These are phyloP conservation scores for Aquilaria sinensis DNA, from an alignment of 345 rosid genomes.

Conservation along the genomic window DNA sequence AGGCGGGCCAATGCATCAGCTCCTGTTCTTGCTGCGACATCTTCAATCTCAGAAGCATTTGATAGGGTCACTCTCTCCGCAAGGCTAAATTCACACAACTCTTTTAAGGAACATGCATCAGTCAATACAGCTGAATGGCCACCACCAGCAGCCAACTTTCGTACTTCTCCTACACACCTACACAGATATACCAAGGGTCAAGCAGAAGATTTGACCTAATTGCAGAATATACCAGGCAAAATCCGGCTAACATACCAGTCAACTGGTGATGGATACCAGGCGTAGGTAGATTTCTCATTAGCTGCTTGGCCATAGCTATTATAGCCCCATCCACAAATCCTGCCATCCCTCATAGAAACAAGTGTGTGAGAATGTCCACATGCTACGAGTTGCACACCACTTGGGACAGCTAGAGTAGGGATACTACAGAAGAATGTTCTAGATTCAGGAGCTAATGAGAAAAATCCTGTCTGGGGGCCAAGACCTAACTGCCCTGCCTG, in stretches of 20 bases:
- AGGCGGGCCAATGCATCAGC: slow-evolving; percentile 92
- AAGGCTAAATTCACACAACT: slow-evolving; percentile 85
- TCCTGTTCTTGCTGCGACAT: slow-evolving; percentile 77
- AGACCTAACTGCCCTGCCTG: slow-evolving; percentile 90
- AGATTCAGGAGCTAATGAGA: slow-evolving; percentile 59
- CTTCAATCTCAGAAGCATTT: slow-evolving; percentile 74
- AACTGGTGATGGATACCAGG: slow-evolving; percentile 96
- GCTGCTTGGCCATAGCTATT: slow-evolving; percentile 97
- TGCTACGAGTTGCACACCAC: slow-evolving; percentile 70
- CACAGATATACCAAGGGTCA: slow-evolving; percentile 12
- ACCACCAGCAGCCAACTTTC: slow-evolving; percentile 96
- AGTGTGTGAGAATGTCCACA: slow-evolving; percentile 97
- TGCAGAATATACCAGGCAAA: slow-evolving; percentile 11
- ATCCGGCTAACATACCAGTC: slow-evolving; percentile 60
- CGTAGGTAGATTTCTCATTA: slow-evolving; percentile 75
- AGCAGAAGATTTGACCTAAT: slow-evolving; percentile 6
- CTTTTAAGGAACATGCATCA: slow-evolving; percentile 92
- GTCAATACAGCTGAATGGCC: slow-evolving; percentile 96
- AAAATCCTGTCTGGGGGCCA: slow-evolving; percentile 70
- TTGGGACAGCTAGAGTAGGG: slow-evolving; percentile 67
- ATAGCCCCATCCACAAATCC: slow-evolving; percentile 95
- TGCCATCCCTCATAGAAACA: slow-evolving; percentile 61
- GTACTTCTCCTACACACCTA: slow-evolving; percentile 94
- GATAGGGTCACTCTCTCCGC: slow-evolving; percentile 64
- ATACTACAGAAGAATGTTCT: slow-evolving; percentile 58